Percentiles rank a stretch among this genome's conserved stretches.
These are phyloP conservation scores for Perkinsus olseni DNA, from an alignment of 169 alveolate species.

Conservation along the genomic window DNA sequence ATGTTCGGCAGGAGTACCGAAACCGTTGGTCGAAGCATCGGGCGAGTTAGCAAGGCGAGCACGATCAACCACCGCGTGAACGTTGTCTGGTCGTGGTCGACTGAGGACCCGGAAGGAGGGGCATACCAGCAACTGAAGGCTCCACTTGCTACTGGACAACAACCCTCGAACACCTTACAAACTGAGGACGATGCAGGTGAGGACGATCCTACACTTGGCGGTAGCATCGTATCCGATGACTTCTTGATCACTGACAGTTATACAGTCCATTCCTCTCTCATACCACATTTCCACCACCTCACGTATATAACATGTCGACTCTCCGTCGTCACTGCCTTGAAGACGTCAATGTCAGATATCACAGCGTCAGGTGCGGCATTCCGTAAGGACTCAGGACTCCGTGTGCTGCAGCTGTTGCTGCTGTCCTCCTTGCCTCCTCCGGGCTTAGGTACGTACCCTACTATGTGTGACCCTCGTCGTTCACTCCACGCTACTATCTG, in stretches of 20 bases:
- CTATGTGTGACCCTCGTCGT: not conserved
- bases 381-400: no score
- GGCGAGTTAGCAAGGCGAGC: not conserved
- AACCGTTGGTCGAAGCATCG: not conserved
- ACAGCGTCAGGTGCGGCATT: not conserved
- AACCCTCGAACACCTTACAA: not conserved
- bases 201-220: not conserved
- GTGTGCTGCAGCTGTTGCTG: no score
- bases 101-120: not conserved
- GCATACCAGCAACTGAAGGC: not conserved
- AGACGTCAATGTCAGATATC: not conserved
- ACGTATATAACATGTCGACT: not conserved
- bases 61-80: not conserved
- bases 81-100: not conserved
- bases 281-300: not conserved
- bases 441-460: not conserved
- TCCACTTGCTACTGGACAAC: not conserved
- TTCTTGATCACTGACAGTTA: not conserved
- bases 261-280: no score
- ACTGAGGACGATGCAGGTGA: not conserved
- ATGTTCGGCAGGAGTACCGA: not conserved
- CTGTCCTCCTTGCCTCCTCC: no score
- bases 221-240: not conserved
- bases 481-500: not conserved
- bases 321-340: not conserved